Conservation (phyloP, 108 stramenopile species). For the Cyclotella sp. region DNA sequence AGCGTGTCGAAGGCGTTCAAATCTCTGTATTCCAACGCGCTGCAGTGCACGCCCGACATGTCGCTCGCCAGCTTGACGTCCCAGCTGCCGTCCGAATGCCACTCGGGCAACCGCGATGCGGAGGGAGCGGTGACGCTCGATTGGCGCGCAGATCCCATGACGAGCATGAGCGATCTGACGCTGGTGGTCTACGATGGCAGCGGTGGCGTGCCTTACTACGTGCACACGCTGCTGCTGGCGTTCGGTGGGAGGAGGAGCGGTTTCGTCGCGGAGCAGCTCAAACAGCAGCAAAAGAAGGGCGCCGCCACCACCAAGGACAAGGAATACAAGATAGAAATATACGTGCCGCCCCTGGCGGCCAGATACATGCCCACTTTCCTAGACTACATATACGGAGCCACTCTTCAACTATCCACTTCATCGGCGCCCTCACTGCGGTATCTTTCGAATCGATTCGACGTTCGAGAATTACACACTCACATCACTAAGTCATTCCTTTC, state of each 20-base stretch:
- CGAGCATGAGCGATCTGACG: conserved; percentile 37
- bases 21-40: conserved; percentile 7
- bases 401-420: conserved; percentile 28
- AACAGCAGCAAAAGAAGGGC: conserved; percentile 23
- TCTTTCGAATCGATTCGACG: conserved; percentile 48
- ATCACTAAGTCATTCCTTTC: conserved; percentile 32
- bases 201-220: conserved; percentile 29
- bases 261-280: conserved; percentile 38
- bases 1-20: conserved; percentile 8
- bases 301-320: not conserved
- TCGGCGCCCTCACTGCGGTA: conserved; percentile 44
- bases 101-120: conserved; percentile 14
- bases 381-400: conserved; percentile 44
- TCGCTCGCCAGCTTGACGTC: conserved; percentile 9
- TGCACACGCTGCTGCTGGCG: conserved; percentile 30
- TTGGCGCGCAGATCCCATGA: conserved; percentile 38
- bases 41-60: conserved; percentile 3
- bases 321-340: conserved; percentile 39
- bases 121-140: conserved; percentile 29
- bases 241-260: conserved; percentile 43
- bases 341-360: conserved; percentile 38
- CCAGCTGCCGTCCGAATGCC: conserved; percentile 16
- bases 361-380: conserved; percentile 36
- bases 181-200: conserved; percentile 47
- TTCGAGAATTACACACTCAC: conserved; percentile 35